Evolutionary conservation across 805 yeast genomes (phyloP).

Genomic region (Torulaspora maleeae): DNA sequence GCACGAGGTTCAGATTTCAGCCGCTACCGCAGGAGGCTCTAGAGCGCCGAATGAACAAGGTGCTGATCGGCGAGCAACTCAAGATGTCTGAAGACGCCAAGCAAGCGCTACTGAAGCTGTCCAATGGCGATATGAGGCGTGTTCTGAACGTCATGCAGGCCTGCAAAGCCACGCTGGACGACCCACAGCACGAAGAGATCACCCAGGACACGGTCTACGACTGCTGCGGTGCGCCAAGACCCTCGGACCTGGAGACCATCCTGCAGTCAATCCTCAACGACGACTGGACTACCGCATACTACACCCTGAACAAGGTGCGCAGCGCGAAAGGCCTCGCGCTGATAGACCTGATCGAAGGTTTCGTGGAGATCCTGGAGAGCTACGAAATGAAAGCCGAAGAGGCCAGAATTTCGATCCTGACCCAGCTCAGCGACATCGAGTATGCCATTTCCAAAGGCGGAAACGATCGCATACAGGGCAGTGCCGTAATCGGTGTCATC

Average conservation of each 20-base stretch:
- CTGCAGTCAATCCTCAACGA: conserved; percentile 75
- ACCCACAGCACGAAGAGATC: conserved; percentile 48
- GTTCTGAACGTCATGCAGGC: conserved; percentile 93
- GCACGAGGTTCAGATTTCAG: conserved; percentile 89
- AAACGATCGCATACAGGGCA: conserved; percentile 79
- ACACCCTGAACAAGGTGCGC: conserved; percentile 62
- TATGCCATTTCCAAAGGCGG: conserved; percentile 92
- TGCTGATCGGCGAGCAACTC: conserved; percentile 63
- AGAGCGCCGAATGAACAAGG: conserved; percentile 59
- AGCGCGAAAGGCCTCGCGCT: conserved; percentile 79
- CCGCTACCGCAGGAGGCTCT: conserved; percentile 72
- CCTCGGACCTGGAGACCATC: conserved; percentile 71
- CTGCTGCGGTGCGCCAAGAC: conserved; percentile 94
- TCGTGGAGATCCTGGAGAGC: conserved; percentile 63
- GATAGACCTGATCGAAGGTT: conserved; percentile 75
- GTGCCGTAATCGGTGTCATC: conserved; percentile 84
- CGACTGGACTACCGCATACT: conserved; percentile 77
- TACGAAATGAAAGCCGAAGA: conserved; percentile 54
- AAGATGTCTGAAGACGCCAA: conserved; percentile 55
- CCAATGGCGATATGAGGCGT: conserved; percentile 96
- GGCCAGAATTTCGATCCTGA: conserved; percentile 60
- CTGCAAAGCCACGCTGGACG: conserved; percentile 70
- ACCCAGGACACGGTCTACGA: conserved; percentile 77
- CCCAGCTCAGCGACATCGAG: conserved; percentile 80
- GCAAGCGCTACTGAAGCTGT: conserved; percentile 58